Base-by-base conservation (phyloP, 164 flowering plant genomes). In the Tinospora cordifolia region DNA sequence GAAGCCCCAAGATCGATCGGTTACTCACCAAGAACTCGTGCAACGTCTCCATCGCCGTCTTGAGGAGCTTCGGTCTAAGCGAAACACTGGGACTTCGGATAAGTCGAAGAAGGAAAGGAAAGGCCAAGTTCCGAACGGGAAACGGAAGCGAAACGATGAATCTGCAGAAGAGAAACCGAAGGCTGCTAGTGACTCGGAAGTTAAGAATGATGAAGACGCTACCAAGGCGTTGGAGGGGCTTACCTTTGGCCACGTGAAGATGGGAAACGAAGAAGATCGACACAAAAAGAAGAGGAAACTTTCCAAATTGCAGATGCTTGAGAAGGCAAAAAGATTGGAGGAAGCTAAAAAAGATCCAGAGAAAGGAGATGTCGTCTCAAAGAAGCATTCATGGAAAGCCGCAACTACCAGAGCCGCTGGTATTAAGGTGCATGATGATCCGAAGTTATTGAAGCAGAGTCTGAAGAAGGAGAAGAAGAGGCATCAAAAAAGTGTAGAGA, bases 381-480 rank as follows among this genome's bases (percentile, higher is more conserved):
- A 80, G 82, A 86, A 86, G 78, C 88, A 86, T 72, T 81, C 87
- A 0, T 88, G 91, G 96, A 80, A 80, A 39, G 87, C 96, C 0
- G 98, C 97, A 0, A 77, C 79, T 3, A 77, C 73, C 40, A 84
- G 93, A 77, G 98, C 98, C 26, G 84, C 85, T 13, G 95, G 98
- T 30, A 64, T 83, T 59, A 94, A 91, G 76, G 87, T 94, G 34
- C 96, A 91, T 58, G 98, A 91, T 75, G 84, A 91, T 73, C 88
- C 91, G 0, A 87, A 79, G 79, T 62, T 84, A 68, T 34, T 94
- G 75, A 88, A 82, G 77, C 78, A 83, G 76, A 91, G 93, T 74
- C 65, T 94, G 14, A 79, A 82, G 73, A 94, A 86, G 83, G 95
- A 88, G 71, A 88, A 88, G 88, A 94, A 76, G 87, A 82, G 69